phyloP scores from a whole-genome alignment of 805 yeast genomes.

The Barnettozyma sp. region DNA sequence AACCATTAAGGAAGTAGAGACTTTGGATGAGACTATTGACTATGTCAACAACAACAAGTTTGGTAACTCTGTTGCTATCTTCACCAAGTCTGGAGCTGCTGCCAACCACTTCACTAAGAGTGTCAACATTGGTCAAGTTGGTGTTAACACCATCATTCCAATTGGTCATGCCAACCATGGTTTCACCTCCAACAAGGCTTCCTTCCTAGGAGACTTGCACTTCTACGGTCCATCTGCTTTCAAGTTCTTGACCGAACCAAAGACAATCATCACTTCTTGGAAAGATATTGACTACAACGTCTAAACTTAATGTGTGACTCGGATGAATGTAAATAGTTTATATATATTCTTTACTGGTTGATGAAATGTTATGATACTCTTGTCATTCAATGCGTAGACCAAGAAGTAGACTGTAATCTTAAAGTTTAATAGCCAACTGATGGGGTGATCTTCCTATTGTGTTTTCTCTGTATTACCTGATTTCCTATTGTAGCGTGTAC shows the following conservation, averaged over 20 bases:
- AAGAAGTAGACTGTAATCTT: too few species aligned
- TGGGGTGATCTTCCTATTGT: too few species aligned
- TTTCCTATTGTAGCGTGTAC: too few species aligned
- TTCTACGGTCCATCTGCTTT: conserved; percentile 75
- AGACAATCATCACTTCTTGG: conserved; percentile 72
- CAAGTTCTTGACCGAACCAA: conserved; percentile 66
- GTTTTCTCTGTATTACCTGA: too few species aligned
- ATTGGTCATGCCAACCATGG: conserved; percentile 80
- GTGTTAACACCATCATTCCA: conserved; percentile 72
- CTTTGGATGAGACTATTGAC: conserved; percentile 62
- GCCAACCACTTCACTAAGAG: conserved; percentile 61
- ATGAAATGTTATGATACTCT: too few species aligned
- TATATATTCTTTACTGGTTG: too few species aligned
- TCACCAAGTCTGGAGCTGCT: conserved; percentile 61
- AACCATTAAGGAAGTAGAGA: conserved; percentile 51
- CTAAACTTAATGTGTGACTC: too few species aligned
- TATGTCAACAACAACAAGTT: conserved; percentile 50
- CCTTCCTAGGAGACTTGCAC: conserved; percentile 75
- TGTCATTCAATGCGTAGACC: too few species aligned
- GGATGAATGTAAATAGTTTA: too few species aligned
- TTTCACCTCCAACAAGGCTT: conserved; percentile 71
- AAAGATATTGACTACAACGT: conserved; percentile 26
- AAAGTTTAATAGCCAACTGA: too few species aligned
- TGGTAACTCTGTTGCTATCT: conserved; percentile 70
- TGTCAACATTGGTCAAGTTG: conserved; percentile 71